Base-by-base conservation (phyloP, 2,329 filamentous ascomycete genomes). In the Colletotrichum lentis region DNA sequence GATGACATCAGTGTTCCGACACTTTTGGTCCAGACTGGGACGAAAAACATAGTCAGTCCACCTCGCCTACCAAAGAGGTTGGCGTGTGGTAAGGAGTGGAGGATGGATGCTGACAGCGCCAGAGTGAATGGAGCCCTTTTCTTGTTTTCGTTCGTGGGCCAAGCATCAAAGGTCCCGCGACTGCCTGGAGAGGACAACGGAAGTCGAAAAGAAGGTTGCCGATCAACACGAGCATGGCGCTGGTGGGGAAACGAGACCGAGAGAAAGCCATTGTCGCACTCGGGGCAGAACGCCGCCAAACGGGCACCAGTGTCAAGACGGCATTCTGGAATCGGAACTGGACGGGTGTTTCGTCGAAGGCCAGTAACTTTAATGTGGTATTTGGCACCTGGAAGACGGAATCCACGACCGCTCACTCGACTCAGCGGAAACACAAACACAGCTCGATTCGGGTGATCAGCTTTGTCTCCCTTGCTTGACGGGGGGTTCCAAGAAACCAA, bases 81-180 rank as follows among this genome's bases (percentile, higher is more conserved):
- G 59, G 54, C 3, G 27, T 49, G 53, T 39, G 54, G 47, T 35
- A 41, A 64, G 54, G 37, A 64, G 41, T 35, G 31, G 31, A 35
- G 31, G 31, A 10, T 35, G 31, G 61, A 67, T 67, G 54, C 61
- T 67, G 65, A 67, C 65, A n/a, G 41, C 53, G 47, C 52, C 47
- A 54, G 41, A 35, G 27, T 35, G 20, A 55, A 5, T 60, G 54
- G 62, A 64, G 49, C 35, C 27, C 10, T 27, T 11, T 27, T 22
- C 12, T n/a, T n/a, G 5, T 7, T 20, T 59, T 24, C n/a, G 59
- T 54, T 44, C 49, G 18, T 44, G 41, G 12, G 31, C 62, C 49
- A 43, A 39, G 49, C 22, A 22, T 22, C 43, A 44, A 59, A 24
- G 44, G 16, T 27, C 22, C 16, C 18, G 5, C 20, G 22, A n/a